Conservation (phyloP, 83 land plant genomes). For the Diphasiastrum complanatum region DNA sequence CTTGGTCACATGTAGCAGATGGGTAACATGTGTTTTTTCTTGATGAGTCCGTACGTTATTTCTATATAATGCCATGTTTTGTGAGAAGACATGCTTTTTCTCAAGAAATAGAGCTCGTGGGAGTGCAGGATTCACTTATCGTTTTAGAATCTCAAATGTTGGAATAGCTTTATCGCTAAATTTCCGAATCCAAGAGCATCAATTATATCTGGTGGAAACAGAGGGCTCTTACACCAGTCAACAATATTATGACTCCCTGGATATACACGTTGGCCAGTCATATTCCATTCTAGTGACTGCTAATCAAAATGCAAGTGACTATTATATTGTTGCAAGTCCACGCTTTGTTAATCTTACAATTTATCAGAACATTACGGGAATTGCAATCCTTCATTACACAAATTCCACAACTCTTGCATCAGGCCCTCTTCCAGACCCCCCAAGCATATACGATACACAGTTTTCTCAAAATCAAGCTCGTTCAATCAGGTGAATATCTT, state of each 20-base stretch:
- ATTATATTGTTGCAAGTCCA: constrained; percentile 84
- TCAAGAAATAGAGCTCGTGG: too few relatives aligned
- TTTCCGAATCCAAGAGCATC: constrained; percentile 82
- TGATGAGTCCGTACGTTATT: neutral
- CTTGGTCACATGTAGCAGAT: too few relatives aligned
- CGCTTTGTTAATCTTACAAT: constrained; percentile 57
- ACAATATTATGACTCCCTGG: constrained; percentile 65
- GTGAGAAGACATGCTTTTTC: constrained; percentile 4
- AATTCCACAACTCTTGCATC: constrained; percentile 55
- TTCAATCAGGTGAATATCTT: constrained; percentile 54
- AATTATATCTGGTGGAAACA: constrained; percentile 62
- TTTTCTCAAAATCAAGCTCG: constrained; percentile 82
- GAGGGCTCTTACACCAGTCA: constrained; percentile 86
- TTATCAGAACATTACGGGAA: constrained; percentile 65
- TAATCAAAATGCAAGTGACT: constrained; percentile 83
- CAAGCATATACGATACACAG: constrained; percentile 49
- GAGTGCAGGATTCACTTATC: constrained; percentile 71
- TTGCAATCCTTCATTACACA: constrained; percentile 61
- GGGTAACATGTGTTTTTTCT: neutral
- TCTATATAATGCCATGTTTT: constrained; percentile 4
- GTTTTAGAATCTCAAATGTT: constrained; percentile 71
- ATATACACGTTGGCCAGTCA: constrained; percentile 87
- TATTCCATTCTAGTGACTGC: constrained; percentile 74
- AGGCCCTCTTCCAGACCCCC: constrained; percentile 65
- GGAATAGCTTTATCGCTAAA: constrained; percentile 63